Conservation (phyloP, 805 yeast species). For the Hanseniaspora meyeri region DNA sequence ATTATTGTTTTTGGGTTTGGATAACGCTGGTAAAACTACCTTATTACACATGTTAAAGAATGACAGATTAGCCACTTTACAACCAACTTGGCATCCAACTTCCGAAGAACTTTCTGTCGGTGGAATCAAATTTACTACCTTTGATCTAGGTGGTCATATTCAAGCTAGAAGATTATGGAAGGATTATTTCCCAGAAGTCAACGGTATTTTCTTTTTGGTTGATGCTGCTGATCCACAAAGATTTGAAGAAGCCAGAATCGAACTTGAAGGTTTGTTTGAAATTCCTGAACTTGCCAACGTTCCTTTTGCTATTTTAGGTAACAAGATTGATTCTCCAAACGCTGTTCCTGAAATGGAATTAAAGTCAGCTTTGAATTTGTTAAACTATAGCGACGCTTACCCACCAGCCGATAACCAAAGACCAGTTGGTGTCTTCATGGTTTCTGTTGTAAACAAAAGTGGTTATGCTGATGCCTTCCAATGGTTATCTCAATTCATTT, state of each 20-base stretch:
- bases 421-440: constrained; percentile 94
- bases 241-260: constrained; percentile 87
- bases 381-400: constrained; percentile 74
- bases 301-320: constrained; percentile 89
- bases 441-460: constrained; percentile 95
- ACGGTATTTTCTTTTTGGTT: constrained; percentile 90
- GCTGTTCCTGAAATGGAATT: constrained; percentile 94
- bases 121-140: constrained; percentile 90
- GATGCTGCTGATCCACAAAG: constrained; percentile 96
- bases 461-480: constrained; percentile 98
- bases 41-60: constrained; percentile 75
- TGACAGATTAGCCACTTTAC: constrained; percentile 93
- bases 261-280: constrained; percentile 81
- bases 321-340: constrained; percentile 85
- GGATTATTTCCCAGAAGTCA: constrained; percentile 98
- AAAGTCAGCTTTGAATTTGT: constrained; percentile 77
- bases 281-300: constrained; percentile 83
- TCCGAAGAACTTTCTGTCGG: constrained; percentile 97
- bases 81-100: constrained; percentile 97
- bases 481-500: constrained; percentile 95
- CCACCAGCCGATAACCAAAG: constrained; percentile 57
- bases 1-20: constrained; percentile 86
- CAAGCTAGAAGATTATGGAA: constrained; percentile 99
- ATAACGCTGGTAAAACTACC: constrained; percentile 96
- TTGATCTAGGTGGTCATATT: constrained; percentile 96